Base-by-base conservation (phyloP, 306 rosid species). In the Cercis canadensis region DNA sequence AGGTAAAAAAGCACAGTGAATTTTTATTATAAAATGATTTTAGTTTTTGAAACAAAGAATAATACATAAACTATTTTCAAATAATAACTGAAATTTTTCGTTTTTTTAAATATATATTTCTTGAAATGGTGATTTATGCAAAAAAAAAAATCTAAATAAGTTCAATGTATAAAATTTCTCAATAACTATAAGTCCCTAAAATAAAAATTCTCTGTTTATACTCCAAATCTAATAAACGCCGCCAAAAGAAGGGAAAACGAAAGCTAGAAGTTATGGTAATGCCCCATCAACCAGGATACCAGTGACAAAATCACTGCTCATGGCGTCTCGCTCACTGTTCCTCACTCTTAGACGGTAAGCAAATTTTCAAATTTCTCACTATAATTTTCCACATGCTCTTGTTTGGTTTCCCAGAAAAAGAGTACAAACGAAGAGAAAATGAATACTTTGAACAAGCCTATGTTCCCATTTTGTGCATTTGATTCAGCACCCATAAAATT, bases 301-400 rank as follows among this genome's bases (percentile, higher is more conserved):
- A 16, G 12, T 17, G 52, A 53, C 43, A 49, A 65, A 52, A 24
- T 24, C 77, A 39, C 69, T 67, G 58, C 47, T 70, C 40, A 87
- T 82, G 87, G 82, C 85, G 65, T 69, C 78, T 67, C 84, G 89
- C 32, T 78, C 80, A 33, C 69, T 70, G 34, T 79, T 84, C 65
- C 44, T 57, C 78, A 14, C 72, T 56, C 73, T 87, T 62, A 46
- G 73, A 69, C 78, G 84, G 94, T 88, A 76, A 67, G 74, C 74
- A 50, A 5, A 14, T 21, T 0, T 24, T 9, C 37, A 4, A 40
- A 46, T 39, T 61, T 43, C 18, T 47, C 43, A 2, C 10, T 18
- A n/a, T 29, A 6, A 4, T 8, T 5, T 45, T 11, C 62, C 0
- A 40, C 39, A 36, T 76, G 12, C 44, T 18, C 2, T 57, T 39